These are phyloP conservation scores for Backusella macrospora DNA, from an alignment of 192 early-diverging fungal species.

Conservation along the genomic window DNA sequence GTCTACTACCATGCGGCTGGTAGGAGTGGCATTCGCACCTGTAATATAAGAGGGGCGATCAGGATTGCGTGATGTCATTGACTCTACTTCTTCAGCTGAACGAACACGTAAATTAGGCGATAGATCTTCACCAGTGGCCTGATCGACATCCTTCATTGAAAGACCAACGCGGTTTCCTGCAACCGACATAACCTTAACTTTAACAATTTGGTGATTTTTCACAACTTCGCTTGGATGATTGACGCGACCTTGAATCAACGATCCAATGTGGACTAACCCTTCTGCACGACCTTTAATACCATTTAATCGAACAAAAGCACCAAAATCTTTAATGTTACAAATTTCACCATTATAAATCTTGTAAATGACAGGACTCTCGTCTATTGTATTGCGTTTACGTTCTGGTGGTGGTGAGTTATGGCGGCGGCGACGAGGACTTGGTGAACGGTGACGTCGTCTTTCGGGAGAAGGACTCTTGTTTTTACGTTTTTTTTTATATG, in stretches of 20 bases:
- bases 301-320: constrained; percentile 87
- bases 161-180: constrained; percentile 81
- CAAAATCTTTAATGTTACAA: constrained; percentile 88
- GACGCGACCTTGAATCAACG: constrained; percentile 68
- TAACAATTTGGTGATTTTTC: constrained; percentile 76
- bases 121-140: constrained; percentile 87
- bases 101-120: constrained; percentile 77
- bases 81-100: constrained; percentile 65
- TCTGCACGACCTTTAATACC: constrained; percentile 78
- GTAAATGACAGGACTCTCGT: constrained; percentile 84
- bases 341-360: constrained; percentile 91
- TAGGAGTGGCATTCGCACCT: constrained; percentile 20
- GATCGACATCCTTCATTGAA: constrained; percentile 97
- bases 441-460: constrained; percentile 34
- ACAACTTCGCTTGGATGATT: constrained; percentile 88
- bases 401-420: constrained; percentile 28
- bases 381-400: constrained; percentile 43
- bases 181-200: constrained; percentile 95
- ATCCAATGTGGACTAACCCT: constrained; percentile 88
- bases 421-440: constrained; percentile 29
- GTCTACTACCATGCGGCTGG: constrained; percentile 24
- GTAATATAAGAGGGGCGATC: constrained; percentile 56
- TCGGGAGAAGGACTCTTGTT: constrained; percentile 31
- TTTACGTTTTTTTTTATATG: constrained; percentile 30
- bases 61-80: constrained; percentile 62